Evolutionary conservation across 768 basidiomycete genomes (phyloP).

Genomic region (Amanita pallidorosea): DNA sequence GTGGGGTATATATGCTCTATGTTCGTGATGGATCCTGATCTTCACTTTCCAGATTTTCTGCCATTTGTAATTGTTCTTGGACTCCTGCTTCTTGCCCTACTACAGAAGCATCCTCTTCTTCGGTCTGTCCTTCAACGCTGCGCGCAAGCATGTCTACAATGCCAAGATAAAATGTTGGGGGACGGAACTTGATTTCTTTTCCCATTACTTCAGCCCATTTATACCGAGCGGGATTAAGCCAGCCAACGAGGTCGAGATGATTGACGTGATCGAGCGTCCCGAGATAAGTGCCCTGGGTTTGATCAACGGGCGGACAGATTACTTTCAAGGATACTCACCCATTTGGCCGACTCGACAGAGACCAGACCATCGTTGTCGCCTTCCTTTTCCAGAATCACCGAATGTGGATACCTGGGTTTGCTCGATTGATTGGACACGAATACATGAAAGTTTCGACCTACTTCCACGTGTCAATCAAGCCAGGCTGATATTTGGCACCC

Average conservation of each 20-base stretch:
- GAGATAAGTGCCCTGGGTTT: conserved; percentile 71
- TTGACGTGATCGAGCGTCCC: conserved; percentile 89
- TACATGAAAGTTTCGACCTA: conserved; percentile 15
- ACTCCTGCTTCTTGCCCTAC: background rate
- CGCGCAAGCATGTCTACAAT: conserved; percentile 70
- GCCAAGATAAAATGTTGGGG: conserved; percentile 84
- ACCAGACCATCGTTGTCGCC: conserved; percentile 95
- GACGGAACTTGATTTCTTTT: conserved; percentile 83
- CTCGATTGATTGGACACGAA: background rate
- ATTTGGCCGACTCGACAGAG: conserved; percentile 75
- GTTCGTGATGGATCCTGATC: background rate
- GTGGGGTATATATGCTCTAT: background rate
- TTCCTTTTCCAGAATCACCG: conserved; percentile 75
- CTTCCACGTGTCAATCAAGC: conserved; percentile 87
- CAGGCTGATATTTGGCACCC: conserved; percentile 87
- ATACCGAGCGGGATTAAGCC: conserved; percentile 84
- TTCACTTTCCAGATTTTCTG: background rate
- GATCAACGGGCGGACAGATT: background rate
- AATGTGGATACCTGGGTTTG: conserved; percentile 52
- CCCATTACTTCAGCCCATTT: conserved; percentile 87
- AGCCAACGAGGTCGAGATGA: conserved; percentile 88
- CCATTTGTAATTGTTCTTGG: conserved; percentile 3
- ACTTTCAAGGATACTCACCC: conserved; percentile 34
- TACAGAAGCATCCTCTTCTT: conserved; percentile 1
- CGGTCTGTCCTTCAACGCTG: conserved; percentile 52